Conservation (phyloP, 495 filamentous ascomycete species). For the Corynascus novoguineensis region DNA sequence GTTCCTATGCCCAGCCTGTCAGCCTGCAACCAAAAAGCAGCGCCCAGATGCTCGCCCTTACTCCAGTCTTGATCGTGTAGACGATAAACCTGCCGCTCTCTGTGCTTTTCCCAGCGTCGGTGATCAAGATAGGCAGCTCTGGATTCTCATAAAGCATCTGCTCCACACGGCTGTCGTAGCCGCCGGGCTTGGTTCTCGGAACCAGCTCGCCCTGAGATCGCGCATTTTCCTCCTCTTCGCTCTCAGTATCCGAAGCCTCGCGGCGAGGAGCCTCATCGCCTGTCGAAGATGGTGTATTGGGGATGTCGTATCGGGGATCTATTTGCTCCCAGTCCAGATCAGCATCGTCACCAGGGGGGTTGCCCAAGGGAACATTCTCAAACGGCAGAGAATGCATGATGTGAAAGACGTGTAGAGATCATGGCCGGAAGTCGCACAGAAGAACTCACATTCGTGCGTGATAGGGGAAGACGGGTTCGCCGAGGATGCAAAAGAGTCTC, state of each 20-base stretch:
- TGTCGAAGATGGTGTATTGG: constrained; percentile 41
- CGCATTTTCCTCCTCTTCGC: constrained; percentile 50
- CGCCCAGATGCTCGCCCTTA: constrained; percentile 40
- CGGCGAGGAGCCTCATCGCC: constrained; percentile 37
- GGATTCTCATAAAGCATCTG: constrained; percentile 95
- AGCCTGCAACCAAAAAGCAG: neutral
- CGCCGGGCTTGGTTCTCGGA: constrained; percentile 66
- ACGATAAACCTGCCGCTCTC: constrained; percentile 88
- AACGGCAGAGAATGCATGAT: constrained; percentile 35
- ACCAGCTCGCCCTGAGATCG: constrained; percentile 45
- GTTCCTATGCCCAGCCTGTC: constrained; percentile 57
- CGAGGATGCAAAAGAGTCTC: constrained; percentile 69
- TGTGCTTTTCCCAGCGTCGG: constrained; percentile 88
- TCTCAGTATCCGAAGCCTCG: constrained; percentile 31
- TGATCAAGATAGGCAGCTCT: constrained; percentile 81
- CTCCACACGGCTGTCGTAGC: constrained; percentile 91
- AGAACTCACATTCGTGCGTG: constrained; percentile 44
- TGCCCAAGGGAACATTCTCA: constrained; percentile 21
- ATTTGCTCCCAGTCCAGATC: constrained; percentile 42
- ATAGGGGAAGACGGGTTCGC: constrained; percentile 60
- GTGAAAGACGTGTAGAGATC: neutral
- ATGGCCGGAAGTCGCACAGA: neutral
- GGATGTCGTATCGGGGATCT: constrained; percentile 40
- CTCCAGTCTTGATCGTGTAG: constrained; percentile 92
- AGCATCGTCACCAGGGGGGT: constrained; percentile 27